Evolutionary conservation across 2,329 filamentous ascomycete species (phyloP).

Genomic region (Bipolaris sorokiniana): DNA sequence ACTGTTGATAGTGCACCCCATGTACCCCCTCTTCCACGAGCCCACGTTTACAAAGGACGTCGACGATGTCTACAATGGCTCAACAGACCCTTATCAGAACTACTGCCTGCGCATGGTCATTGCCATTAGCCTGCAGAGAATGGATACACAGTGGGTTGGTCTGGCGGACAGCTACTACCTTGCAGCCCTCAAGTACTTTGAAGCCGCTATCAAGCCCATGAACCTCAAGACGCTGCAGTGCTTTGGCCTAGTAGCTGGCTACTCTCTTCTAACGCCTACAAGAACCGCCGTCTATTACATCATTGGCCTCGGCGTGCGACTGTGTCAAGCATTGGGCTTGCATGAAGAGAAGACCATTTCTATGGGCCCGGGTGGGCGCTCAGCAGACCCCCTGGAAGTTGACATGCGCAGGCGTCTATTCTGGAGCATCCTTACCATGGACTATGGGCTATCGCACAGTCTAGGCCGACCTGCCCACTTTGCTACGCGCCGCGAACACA

Average conservation of each 20-base stretch:
- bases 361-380: constrained; percentile 63
- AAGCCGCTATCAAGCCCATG: constrained; percentile 83
- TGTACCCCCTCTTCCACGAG: constrained; percentile 88
- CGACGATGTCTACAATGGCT: constrained; percentile 79
- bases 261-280: constrained; percentile 90
- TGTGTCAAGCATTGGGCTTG: constrained; percentile 87
- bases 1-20: constrained; percentile 72
- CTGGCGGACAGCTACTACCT: constrained; percentile 95
- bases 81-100: constrained; percentile 79
- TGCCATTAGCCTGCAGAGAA: constrained; percentile 91
- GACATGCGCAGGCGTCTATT: constrained; percentile 89
- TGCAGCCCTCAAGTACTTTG: constrained; percentile 82
- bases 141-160: constrained; percentile 88
- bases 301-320: constrained; percentile 82
- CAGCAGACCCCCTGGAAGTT: constrained; percentile 73
- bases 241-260: constrained; percentile 83
- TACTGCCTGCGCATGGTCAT: constrained; percentile 91
- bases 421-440: constrained; percentile 89
- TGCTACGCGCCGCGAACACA: constrained; percentile 78
- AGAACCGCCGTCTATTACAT: constrained; percentile 93
- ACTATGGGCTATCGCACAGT: constrained; percentile 83
- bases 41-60: constrained; percentile 76
- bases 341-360: constrained; percentile 88
- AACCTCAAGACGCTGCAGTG: constrained; percentile 91
- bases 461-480: constrained; percentile 88